Evolutionary conservation across 257 asterid genomes (phyloP), one percentile per base, ranked within the genome.

Genomic region (Lavandula angustifolia): DNA sequence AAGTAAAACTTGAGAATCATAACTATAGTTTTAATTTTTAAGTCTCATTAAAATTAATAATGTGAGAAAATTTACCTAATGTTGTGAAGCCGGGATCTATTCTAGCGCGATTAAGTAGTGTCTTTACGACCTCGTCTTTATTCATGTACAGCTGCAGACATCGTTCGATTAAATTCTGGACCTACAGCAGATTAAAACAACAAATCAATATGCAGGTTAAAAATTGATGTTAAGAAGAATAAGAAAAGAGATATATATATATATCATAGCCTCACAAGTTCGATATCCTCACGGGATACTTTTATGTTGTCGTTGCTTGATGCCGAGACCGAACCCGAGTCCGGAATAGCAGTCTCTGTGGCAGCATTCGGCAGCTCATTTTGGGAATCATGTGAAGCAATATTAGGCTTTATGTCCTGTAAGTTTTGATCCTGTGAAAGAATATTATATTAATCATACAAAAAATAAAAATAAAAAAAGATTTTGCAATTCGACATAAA

Each of bases 51-150:
- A 16, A 33, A 22, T 38, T 40, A 47, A 9, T 17, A 35, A 54
- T 48, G 34, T 47, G 38, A 62, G 60, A 61, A 46, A 32, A 65
- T 79, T 50, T 79, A 94, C 99, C 99, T 69, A 94, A 79, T 46
- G 96, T 84, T 54, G 97, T 94, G 85, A 90, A 94, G 44, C 97
- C 99, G 29, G 99, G 97, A 85, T 90, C 97, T 69, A 94, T 90
- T 78, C 95, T 83, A 56, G 99, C 99, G 51, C 95, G 97, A 76
- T 80, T 90, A 50, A 94, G 73, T 35, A 94, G 89, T 54, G 97
- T 94, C 78, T 87, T 94, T 27, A 90, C 97, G 44, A 90, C 97
- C 79, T 94, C 97, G 40, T 90, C 96, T 81, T 66, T 87, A 72
- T 83, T 87, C 99, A 90, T 94, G 64, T 94, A 94, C 78, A 94